Evolutionary conservation across 73 alveolate genomes (phyloP), one percentile per base, ranked within the genome.

Genomic region (Paramecium sonneborni): DNA sequence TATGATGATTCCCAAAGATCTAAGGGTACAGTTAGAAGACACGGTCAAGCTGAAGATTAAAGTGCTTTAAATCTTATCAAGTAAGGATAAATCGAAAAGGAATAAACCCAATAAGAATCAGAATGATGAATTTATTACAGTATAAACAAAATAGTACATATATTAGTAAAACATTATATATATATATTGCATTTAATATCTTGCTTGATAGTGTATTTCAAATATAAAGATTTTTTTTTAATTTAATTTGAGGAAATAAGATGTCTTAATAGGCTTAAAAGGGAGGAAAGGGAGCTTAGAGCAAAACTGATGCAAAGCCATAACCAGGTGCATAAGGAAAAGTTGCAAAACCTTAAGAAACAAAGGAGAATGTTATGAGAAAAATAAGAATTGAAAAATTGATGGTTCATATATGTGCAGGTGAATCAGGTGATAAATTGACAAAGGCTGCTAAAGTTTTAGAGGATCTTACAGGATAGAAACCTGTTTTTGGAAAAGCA

Each of bases 361-460:
- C 84, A 4, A 62, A 62, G 24, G 95, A 92, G 76, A 95, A 95
- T 85, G 89, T 76, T 76, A 95, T 95, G 96, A 93, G 96, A 95
- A 93, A 95, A 35, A 90, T 95, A 10, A 93, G 87, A 39, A 93
- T 95, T 46, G 96, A 91, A 55, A 95, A 95, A 85, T 93, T 95
- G 85, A 88, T 93, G 86, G 92, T 95, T 92, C 94, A 95, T 89
- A 93, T 93, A 68, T 89, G 96, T 44, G 97, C 93, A 21, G 97
- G 97, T 55, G 96, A 94, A 76, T 87, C 97, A 52, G 97, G 97
- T 30, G 97, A 95, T 90, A 95, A 93, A 87, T 86, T 95, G 88
- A 95, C 97, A 23, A 95, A 90, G 72, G 97, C 97, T 41, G 93
- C 95, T 43, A 95, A 95, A 88, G 97, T 95, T 57, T 85, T 95